Percentiles rank a stretch among this genome's conserved stretches.
phyloP scores from a whole-genome alignment of 1,139 yeast species.

The Pneumocystis murina region DNA sequence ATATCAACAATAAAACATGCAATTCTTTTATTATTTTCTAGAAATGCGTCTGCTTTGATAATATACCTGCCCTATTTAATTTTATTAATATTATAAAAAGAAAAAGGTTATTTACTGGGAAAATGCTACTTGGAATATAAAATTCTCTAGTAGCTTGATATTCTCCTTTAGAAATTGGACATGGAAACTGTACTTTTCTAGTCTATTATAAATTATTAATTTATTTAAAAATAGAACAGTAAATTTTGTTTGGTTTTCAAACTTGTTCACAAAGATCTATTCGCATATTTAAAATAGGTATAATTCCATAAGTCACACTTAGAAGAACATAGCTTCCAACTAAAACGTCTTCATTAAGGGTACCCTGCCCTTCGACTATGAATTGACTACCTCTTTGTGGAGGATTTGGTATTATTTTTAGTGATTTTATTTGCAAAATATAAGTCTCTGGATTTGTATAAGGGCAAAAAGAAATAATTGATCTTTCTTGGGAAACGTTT shows the following conservation, averaged over 20 bases:
- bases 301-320: constrained; percentile 83
- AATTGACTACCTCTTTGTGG: constrained; percentile 69
- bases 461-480: constrained; percentile 72
- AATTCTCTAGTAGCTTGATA: constrained; percentile 54
- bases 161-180: constrained; percentile 64
- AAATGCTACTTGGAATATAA: constrained; percentile 81
- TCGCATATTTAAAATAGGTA: constrained; percentile 68
- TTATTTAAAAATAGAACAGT: background rate
- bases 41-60: background rate
- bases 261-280: constrained; percentile 83
- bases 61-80: background rate
- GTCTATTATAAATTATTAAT: background rate
- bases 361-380: constrained; percentile 63
- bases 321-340: constrained; percentile 91
- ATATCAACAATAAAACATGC: background rate
- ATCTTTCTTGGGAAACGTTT: constrained; percentile 16
- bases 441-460: constrained; percentile 40
- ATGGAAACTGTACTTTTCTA: constrained; percentile 55
- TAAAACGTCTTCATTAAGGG: constrained; percentile 37
- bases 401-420: constrained; percentile 67
- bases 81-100: background rate
- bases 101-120: constrained; percentile 48
- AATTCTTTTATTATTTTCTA: background rate
- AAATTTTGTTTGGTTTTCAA: background rate
- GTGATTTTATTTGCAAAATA: constrained; percentile 38